Base-by-base conservation (phyloP, 257 asterid species). In the Fraxinus pennsylvanica region DNA sequence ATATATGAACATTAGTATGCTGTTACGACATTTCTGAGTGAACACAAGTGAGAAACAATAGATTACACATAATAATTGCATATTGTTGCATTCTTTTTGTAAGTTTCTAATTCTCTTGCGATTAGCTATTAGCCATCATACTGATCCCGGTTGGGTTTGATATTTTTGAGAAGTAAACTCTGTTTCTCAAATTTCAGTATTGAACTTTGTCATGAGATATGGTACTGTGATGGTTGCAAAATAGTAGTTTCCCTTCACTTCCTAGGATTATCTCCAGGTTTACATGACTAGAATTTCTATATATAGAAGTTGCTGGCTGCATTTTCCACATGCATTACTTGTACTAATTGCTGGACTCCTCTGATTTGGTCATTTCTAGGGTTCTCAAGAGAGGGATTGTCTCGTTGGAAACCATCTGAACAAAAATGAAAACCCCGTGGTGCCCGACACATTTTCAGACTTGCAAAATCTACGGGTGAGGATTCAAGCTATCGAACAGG, bases 391-490 rank as follows among this genome's bases (percentile, higher is more conserved):
- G 66, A 65, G 17, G 32, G 36, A 41, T 76, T 54, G 74, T 33
- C 57, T 14, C 6, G 22, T 30, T 13, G 81, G 65, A 72, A 47
- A 57, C 73, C 57, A 13, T 73, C 41, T n/a, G 17, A 72, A 47
- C 0, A 76, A 50, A 61, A 19, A 74, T 74, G 79, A 73, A 74
- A 78, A 75, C 43, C 52, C 76, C 54, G 54, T 36, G 17, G 30
- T 52, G 72, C 27, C 41, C 1, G 85, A 84, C 74, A 72, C 80
- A 59, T 17, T 81, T 57, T 75, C 79, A 15, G 81, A 84, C 63
- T 75, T 88, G 78, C 84, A 74, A 50, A 82, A 78, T 79, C 59
- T 88, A 82, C 81, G 66, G 66, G 57, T 71, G 50, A 84, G 86
- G 76, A 74, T 84, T 75, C 79, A 52, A 75, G 74, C 75, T 47